A percentile compares a stretch with the other conserved stretches of the same genome.
Evolutionary conservation across 176 grass and related monocot species (phyloP).

Genomic region (Aegilops umbellulata): DNA sequence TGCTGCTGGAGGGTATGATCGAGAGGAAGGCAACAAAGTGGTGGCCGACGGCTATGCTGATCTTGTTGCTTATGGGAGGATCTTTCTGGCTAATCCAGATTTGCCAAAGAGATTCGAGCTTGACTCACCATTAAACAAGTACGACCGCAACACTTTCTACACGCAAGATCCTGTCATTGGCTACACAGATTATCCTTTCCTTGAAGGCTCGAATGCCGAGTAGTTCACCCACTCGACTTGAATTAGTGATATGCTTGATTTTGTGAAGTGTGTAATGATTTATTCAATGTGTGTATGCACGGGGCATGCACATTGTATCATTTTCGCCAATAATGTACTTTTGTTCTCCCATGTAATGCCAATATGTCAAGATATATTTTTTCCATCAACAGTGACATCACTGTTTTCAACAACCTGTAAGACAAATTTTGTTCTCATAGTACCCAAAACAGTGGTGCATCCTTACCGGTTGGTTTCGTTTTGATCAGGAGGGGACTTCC

Average conservation of each 20-base stretch:
- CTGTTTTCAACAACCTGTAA: no score
- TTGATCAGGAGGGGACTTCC: no score
- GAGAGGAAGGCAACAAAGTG: not conserved
- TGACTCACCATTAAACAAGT: not conserved
- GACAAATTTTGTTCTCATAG: no score
- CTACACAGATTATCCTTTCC: constrained; percentile 38
- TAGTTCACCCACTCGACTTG: not conserved
- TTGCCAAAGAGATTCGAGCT: constrained; percentile 27
- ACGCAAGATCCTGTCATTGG: constrained; percentile 15
- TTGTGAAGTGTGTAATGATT: not conserved
- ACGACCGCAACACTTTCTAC: constrained; percentile 35
- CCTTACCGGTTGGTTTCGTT: no score
- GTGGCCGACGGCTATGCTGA: constrained; percentile 13
- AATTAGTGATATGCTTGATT: not conserved
- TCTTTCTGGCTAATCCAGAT: constrained; percentile 39
- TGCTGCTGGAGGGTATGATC: constrained; percentile 4
- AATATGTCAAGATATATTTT: no score
- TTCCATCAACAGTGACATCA: no score
- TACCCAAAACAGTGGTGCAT: no score
- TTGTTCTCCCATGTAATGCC: no score
- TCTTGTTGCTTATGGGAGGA: constrained; percentile 21
- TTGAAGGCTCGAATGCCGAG: not conserved
- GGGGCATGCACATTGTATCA: not conserved
- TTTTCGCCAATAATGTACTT: not conserved
- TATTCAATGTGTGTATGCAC: not conserved